phyloP scores from a whole-genome alignment of 352 stramenopile species.

The Discostella stelligera region DNA sequence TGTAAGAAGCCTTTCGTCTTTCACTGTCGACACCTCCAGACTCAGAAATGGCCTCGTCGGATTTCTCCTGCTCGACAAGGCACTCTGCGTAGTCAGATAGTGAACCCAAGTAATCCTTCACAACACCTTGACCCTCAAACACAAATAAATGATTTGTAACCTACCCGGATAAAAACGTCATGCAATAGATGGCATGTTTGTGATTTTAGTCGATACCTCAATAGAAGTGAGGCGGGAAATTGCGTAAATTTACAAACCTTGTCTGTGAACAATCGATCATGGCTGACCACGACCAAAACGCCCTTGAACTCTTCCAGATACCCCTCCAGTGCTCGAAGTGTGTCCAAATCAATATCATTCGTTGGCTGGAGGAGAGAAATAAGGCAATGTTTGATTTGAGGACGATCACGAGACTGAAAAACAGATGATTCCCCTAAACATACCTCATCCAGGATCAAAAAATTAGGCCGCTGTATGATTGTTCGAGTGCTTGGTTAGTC shows the following conservation, averaged over 20 bases:
- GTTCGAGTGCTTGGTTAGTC: neutral
- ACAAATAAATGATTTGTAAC: conserved; percentile 82
- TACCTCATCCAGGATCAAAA: conserved; percentile 70
- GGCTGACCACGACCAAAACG: conserved; percentile 94
- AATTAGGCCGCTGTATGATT: conserved; percentile 67
- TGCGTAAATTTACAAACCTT: conserved; percentile 38
- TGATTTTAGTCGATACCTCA: neutral
- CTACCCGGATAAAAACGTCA: conserved; percentile 9
- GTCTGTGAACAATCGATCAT: conserved; percentile 94
- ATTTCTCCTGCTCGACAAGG: conserved; percentile 72
- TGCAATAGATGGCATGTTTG: neutral
- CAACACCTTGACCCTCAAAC: conserved; percentile 78
- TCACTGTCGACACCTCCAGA: conserved; percentile 4
- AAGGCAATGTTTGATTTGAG: neutral
- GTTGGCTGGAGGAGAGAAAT: conserved; percentile 37
- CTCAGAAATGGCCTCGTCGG: conserved; percentile 6
- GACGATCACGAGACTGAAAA: neutral
- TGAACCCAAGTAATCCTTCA: conserved; percentile 80
- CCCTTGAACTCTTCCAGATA: conserved; percentile 94
- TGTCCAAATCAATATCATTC: conserved; percentile 76
- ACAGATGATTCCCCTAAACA: neutral
- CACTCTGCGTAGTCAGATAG: conserved; percentile 79
- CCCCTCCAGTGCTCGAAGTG: conserved; percentile 83
- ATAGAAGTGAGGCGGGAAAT: neutral
- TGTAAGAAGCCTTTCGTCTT: conserved; percentile 64